Conservation (phyloP, 176 grass and related monocot genomes). For the Lolium multiflorum region DNA sequence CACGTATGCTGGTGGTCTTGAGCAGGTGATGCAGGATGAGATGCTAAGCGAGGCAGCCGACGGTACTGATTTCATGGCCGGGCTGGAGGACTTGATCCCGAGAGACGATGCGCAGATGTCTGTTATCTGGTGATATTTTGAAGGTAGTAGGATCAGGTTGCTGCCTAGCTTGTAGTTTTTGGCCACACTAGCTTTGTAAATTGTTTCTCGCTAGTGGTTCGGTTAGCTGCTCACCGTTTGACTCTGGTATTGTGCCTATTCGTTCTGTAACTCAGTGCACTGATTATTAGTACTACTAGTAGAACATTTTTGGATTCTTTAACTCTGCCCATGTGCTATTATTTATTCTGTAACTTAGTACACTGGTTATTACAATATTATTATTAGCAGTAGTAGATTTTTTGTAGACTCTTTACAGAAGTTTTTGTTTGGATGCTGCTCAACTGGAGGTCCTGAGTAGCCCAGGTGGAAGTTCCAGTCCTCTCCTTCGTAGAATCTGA, state of each 20-base stretch:
- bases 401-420: neutral
- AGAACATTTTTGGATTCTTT: constrained; percentile 17
- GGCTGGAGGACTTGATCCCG: constrained; percentile 65
- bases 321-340: too few relatives aligned
- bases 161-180: neutral
- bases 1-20: constrained; percentile 18
- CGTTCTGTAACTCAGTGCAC: constrained; percentile 20
- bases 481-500: neutral
- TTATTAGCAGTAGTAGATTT: too few relatives aligned
- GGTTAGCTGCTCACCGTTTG: constrained; percentile 24
- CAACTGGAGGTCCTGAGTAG: neutral
- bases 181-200: constrained; percentile 52
- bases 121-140: constrained; percentile 51
- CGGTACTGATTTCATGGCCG: constrained; percentile 71
- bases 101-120: constrained; percentile 54
- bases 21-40: constrained; percentile 65
- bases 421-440: neutral
- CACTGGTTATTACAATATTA: too few relatives aligned
- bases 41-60: constrained; percentile 51
- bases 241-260: constrained; percentile 26
- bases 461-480: neutral
- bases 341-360: too few relatives aligned
- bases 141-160: constrained; percentile 8
- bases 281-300: constrained; percentile 18
- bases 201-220: constrained; percentile 33